A percentile compares a stretch with the other conserved stretches of the same genome.
These are phyloP conservation scores for Scedosporium apiospermum DNA, from an alignment of 2,329 filamentous ascomycete species.

Conservation along the genomic window DNA sequence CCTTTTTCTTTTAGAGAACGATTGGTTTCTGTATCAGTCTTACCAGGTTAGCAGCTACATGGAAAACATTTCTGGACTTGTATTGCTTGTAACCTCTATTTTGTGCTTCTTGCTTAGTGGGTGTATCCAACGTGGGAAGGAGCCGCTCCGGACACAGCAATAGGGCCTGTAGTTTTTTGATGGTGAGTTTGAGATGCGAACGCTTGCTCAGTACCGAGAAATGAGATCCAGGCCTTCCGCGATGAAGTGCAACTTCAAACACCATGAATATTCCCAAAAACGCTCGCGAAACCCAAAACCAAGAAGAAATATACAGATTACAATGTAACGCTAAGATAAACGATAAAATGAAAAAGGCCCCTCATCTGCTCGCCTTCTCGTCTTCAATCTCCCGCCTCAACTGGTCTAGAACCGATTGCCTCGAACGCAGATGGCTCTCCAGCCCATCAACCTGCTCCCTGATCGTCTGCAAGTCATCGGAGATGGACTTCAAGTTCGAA, in stretches of 20 bases:
- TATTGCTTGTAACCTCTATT: too few species aligned
- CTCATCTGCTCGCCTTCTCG: slow-evolving; percentile 54
- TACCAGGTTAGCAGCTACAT: neutral
- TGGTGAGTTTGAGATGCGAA: too few species aligned
- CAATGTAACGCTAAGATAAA: neutral
- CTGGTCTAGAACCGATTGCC: slow-evolving; percentile 67
- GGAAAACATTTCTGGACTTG: neutral
- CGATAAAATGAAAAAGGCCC: slow-evolving; percentile 3
- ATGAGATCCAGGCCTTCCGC: too few species aligned
- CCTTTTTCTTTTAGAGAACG: neutral
- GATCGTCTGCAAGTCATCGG: slow-evolving; percentile 83
- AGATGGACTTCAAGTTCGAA: slow-evolving; percentile 59
- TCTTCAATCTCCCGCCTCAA: slow-evolving; percentile 77
- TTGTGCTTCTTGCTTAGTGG: too few species aligned
- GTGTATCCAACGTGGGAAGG: too few species aligned
- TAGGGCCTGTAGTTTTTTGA: too few species aligned
- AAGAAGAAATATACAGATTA: neutral
- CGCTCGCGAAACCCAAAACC: too few species aligned
- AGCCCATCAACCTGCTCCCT: slow-evolving; percentile 88
- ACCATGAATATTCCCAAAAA: too few species aligned
- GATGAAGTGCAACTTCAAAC: too few species aligned
- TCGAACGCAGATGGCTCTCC: slow-evolving; percentile 68
- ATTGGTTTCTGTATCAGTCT: neutral
- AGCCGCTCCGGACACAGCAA: too few species aligned
- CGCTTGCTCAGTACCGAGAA: too few species aligned